Conservation (phyloP, 305 asterid genomes). For the Lippia alba region DNA sequence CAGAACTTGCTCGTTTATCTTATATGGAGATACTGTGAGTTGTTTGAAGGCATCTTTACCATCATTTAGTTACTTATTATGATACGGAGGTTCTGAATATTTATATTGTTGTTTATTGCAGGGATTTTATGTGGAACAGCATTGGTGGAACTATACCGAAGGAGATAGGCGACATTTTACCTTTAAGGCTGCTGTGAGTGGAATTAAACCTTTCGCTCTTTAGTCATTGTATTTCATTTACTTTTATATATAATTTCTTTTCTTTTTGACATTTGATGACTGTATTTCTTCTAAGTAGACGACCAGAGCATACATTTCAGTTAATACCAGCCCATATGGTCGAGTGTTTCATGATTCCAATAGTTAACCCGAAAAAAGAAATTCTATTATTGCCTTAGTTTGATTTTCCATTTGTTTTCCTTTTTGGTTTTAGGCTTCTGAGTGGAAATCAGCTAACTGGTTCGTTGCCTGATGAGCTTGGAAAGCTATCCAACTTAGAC, state of each 20-base stretch:
- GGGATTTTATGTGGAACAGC: conserved; percentile 93
- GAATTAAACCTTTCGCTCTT: conserved; percentile 20
- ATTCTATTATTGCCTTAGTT: not conserved
- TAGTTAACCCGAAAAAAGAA: not conserved
- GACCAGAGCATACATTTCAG: conserved; percentile 5
- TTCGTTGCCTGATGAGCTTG: conserved; percentile 89
- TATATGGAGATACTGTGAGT: conserved; percentile 74
- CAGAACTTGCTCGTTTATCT: conserved; percentile 75
- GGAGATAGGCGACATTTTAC: conserved; percentile 75
- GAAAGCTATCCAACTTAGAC: conserved; percentile 73
- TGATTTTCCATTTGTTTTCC: conserved; percentile 7
- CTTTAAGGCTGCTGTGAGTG: conserved; percentile 76
- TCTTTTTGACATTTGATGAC: not conserved
- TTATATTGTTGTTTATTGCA: conserved; percentile 29
- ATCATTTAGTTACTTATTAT: not conserved
- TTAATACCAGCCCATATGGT: conserved; percentile 1
- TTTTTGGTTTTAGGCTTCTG: conserved; percentile 66
- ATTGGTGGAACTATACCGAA: conserved; percentile 85
- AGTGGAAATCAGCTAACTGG: conserved; percentile 91
- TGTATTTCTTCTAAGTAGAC: not conserved
- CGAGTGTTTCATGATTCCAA: conserved; percentile 6
- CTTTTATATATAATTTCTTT: not conserved
- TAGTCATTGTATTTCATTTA: no score
- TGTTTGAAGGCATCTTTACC: conserved; percentile 16
- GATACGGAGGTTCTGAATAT: no score